These are phyloP conservation scores for Naganishia antarctica DNA, from an alignment of 768 basidiomycete genomes.

Conservation along the genomic window DNA sequence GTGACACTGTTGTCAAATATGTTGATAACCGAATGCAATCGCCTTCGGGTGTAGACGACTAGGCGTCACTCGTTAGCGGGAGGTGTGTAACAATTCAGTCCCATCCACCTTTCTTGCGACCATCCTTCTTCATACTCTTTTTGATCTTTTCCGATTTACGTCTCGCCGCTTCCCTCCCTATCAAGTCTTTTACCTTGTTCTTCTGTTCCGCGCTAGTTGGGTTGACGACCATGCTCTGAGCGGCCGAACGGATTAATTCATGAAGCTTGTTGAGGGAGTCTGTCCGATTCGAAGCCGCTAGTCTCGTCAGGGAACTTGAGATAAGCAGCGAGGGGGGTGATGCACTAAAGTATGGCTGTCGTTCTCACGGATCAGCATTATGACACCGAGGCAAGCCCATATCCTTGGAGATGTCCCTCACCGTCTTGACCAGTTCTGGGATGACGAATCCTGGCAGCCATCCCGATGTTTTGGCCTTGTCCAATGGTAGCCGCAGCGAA, in stretches of 20 bases:
- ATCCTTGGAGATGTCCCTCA: slow-evolving; percentile 26
- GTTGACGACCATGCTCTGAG: slow-evolving; percentile 32
- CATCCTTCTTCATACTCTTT: slow-evolving; percentile 9
- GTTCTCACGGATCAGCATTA: no score
- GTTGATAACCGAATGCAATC: background rate
- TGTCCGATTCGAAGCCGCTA: slow-evolving; percentile 35
- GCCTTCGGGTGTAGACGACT: background rate
- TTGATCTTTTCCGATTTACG: slow-evolving; percentile 22
- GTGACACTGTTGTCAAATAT: background rate
- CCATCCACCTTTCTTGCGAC: slow-evolving; percentile 7
- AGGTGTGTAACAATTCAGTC: background rate
- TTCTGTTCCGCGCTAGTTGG: slow-evolving; percentile 38
- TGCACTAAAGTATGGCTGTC: slow-evolving; percentile 39
- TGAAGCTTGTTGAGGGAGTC: slow-evolving; percentile 35
- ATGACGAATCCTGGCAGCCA: slow-evolving; percentile 44
- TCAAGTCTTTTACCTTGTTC: slow-evolving; percentile 31
- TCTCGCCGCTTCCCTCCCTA: slow-evolving; percentile 32
- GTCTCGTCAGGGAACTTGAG: slow-evolving; percentile 36
- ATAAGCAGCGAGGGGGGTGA: slow-evolving; percentile 39
- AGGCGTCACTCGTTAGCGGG: background rate
- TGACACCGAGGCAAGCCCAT: background rate
- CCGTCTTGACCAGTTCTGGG: slow-evolving; percentile 32
- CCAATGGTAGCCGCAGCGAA: slow-evolving; percentile 30
- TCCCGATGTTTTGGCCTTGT: slow-evolving; percentile 3
- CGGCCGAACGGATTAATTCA: slow-evolving; percentile 31